Evolutionary conservation across 306 rosid genomes (phyloP), one percentile per base, ranked within the genome.

Genomic region (Cotoneaster glaucophyllus): DNA sequence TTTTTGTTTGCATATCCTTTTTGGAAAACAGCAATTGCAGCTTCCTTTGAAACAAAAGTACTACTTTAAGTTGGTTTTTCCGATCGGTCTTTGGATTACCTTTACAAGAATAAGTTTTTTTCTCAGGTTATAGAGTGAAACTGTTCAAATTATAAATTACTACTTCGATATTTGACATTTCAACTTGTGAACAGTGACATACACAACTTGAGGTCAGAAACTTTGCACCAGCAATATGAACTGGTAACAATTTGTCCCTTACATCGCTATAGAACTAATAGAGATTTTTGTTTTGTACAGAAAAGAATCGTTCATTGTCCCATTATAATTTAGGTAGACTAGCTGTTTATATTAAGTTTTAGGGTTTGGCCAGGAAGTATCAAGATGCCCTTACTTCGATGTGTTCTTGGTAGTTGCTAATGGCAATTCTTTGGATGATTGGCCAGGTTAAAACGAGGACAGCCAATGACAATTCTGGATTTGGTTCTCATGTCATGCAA

Each of bases 401-500:
- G 39, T 37, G 52, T 17, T 61, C 56, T 26, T 59, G n/a, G 50
- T 62, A 29, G 70, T 61, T 64, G 37, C 59, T 74, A 45, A 74
- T 62, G 28, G 28, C 13, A 48, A 45, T 11, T 65, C 52, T 44
- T 25, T 79, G 63, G 53, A 8, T 69, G 62, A 43, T 80, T 78
- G 77, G 26, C 34, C 90, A 96, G 99, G 99, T 96, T 69, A 96
- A 92, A 78, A 81, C 39, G 10, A 90, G 97, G 85, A 92, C 99
- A 7, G 44, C 86, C 4, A 78, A 26, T 80, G 93, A 78, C 14
- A 88, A 92, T 85, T 22, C 65, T 34, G 87, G 10, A 75, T 83
- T 82, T 81, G 93, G 99, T 19, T 96, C 99, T 73, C 99, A 92
- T 76, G 99, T 96, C 84, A 92, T 96, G 98, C 96, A 92, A 82